Conservation (phyloP, 306 rosid species). For the Oemleria cerasiformis region DNA sequence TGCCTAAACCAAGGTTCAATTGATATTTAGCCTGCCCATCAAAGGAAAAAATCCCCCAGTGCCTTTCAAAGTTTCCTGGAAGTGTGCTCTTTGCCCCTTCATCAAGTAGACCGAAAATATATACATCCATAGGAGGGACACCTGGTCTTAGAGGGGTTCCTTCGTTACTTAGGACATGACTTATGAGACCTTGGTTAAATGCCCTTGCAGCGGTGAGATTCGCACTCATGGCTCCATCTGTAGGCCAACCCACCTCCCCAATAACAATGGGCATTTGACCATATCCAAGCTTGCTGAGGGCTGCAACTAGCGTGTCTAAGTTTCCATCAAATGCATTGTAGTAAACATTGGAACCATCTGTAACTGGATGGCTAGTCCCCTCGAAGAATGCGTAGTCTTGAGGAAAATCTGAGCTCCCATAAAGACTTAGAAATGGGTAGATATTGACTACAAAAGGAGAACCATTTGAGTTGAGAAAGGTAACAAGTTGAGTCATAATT, state of each 20-base stretch:
- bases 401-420: constrained; percentile 74
- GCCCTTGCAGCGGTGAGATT: constrained; percentile 80
- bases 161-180: constrained; percentile 56
- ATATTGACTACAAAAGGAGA: constrained; percentile 92
- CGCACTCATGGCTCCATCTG: constrained; percentile 81
- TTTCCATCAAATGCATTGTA: constrained; percentile 95
- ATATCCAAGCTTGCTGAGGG: constrained; percentile 79
- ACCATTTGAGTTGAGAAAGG: constrained; percentile 84
- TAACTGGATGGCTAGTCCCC: constrained; percentile 81
- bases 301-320: constrained; percentile 78
- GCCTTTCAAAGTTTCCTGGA: constrained; percentile 94
- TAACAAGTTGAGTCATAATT: constrained; percentile 69
- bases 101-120: constrained; percentile 71
- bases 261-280: constrained; percentile 86
- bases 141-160: constrained; percentile 88
- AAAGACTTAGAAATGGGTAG: constrained; percentile 92
- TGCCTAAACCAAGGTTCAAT: constrained; percentile 74
- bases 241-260: constrained; percentile 97
- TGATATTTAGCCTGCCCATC: constrained; percentile 91
- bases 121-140: constrained; percentile 69
- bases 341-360: constrained; percentile 81
- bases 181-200: constrained; percentile 88
- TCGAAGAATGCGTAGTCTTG: constrained; percentile 93
- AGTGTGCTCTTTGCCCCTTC: constrained; percentile 87
- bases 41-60: constrained; percentile 93